phyloP scores from a whole-genome alignment of 352 stramenopile genomes.

The Elongisporangium senticosum region DNA sequence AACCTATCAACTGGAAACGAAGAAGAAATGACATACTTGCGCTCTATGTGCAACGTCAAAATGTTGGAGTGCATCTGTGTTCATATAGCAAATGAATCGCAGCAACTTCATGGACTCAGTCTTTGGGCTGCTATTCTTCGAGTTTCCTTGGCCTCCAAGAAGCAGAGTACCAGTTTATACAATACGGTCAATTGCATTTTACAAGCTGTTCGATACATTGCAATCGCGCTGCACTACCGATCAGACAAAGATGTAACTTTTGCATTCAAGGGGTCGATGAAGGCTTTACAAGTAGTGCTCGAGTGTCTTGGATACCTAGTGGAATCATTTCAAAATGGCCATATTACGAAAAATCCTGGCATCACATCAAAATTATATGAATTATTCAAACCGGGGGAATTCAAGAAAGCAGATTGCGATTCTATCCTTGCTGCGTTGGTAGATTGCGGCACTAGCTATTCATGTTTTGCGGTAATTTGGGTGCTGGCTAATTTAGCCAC shows the following conservation, averaged over 20 bases:
- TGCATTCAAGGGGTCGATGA: constrained; percentile 14
- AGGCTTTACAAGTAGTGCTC: constrained; percentile 21
- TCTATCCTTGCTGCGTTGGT: constrained; percentile 27
- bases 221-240: constrained; percentile 33
- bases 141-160: constrained; percentile 24
- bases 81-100: constrained; percentile 22
- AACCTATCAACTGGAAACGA: background rate
- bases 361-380: background rate
- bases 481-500: constrained; percentile 8
- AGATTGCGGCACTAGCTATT: constrained; percentile 35
- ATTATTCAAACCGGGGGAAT: constrained; percentile 1
- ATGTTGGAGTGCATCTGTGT: constrained; percentile 44
- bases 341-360: background rate
- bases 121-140: constrained; percentile 36
- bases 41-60: constrained; percentile 25
- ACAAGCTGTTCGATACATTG: constrained; percentile 43
- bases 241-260: constrained; percentile 18
- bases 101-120: constrained; percentile 25
- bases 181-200: constrained; percentile 48
- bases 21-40: constrained; percentile 21
- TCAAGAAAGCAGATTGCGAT: constrained; percentile 13
- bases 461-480: constrained; percentile 38
- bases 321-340: background rate
- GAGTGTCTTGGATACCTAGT: constrained; percentile 20
- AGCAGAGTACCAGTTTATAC: constrained; percentile 30